Conservation (phyloP, 2,329 filamentous ascomycete genomes). For the Scortechinia acanthostroma region DNA sequence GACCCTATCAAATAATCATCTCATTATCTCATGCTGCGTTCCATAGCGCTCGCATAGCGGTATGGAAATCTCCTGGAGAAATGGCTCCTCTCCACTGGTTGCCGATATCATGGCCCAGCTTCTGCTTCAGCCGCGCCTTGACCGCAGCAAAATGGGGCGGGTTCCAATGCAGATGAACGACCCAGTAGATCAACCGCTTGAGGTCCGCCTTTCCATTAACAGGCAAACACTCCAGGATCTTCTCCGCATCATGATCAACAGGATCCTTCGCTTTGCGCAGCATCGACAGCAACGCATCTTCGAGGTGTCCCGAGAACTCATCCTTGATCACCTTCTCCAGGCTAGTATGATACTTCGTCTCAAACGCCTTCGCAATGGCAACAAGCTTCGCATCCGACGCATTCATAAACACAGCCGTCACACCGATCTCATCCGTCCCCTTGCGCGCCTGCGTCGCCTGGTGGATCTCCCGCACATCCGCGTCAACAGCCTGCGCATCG, state of each 20-base stretch:
- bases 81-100: too few species aligned
- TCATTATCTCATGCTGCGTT: too few species aligned
- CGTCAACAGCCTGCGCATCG: conserved; percentile 5
- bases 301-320: conserved; percentile 88
- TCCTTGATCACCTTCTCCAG: conserved; percentile 71
- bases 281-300: conserved; percentile 74
- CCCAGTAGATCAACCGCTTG: conserved; percentile 67
- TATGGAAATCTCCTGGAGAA: too few species aligned
- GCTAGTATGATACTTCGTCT: conserved; percentile 61
- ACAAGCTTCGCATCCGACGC: conserved; percentile 77
- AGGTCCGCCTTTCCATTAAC: conserved; percentile 84
- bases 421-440: conserved; percentile 17
- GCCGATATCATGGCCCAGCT: too few species aligned
- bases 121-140: too few species aligned
- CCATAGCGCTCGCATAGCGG: too few species aligned
- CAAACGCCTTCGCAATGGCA: conserved; percentile 72
- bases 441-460: conserved; percentile 18
- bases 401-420: conserved; percentile 53
- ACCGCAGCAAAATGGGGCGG: conserved; percentile 67
- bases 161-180: conserved; percentile 81
- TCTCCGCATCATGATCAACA: conserved; percentile 73
- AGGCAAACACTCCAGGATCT: conserved; percentile 81
- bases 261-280: conserved; percentile 72
- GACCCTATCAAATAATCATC: too few species aligned
- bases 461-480: conserved; percentile 20